A percentile compares a stretch with the other conserved stretches of the same genome.
These are phyloP conservation scores for Kondoa malvinella DNA, from an alignment of 768 basidiomycete species.

Conservation along the genomic window DNA sequence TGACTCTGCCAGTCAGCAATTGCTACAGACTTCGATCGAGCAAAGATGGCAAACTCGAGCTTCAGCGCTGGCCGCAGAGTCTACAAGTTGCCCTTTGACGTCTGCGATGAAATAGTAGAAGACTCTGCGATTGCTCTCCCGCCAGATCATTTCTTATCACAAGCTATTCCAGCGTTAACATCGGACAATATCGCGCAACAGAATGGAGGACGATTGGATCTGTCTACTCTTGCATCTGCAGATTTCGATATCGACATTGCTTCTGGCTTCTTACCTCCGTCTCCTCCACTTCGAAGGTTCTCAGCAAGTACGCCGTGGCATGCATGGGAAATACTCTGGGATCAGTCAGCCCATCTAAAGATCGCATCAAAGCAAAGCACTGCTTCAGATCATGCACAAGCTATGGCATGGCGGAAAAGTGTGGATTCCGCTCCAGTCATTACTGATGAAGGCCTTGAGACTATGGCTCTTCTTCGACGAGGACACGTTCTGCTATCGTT, in stretches of 20 bases:
- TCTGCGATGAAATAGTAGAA: background rate
- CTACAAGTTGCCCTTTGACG: background rate
- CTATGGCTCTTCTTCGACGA: slow-evolving; percentile 49
- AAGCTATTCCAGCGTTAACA: background rate
- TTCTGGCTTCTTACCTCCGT: slow-evolving; percentile 80
- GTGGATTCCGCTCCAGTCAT: background rate
- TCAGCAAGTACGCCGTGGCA: slow-evolving; percentile 46
- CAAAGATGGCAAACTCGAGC: background rate
- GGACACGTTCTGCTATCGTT: slow-evolving; percentile 80
- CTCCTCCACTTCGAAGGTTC: slow-evolving; percentile 44
- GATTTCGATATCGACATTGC: slow-evolving; percentile 84
- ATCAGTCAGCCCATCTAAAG: slow-evolving; percentile 33
- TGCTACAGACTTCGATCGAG: no score
- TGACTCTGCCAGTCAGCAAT: no score
- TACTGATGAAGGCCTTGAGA: slow-evolving; percentile 7
- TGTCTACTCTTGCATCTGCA: slow-evolving; percentile 55
- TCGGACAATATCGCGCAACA: background rate
- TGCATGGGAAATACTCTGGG: slow-evolving; percentile 52
- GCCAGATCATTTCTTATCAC: background rate
- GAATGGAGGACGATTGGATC: slow-evolving; percentile 32
- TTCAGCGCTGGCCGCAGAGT: slow-evolving; percentile 10
- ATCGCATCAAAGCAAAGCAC: slow-evolving; percentile 14
- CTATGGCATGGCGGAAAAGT: slow-evolving; percentile 45
- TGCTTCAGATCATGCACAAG: slow-evolving; percentile 42
- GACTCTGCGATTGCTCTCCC: background rate